Percentiles rank a stretch among this genome's conserved stretches.
Conservation (phyloP, 176 grass and related monocot genomes). For the Oryza punctata region DNA sequence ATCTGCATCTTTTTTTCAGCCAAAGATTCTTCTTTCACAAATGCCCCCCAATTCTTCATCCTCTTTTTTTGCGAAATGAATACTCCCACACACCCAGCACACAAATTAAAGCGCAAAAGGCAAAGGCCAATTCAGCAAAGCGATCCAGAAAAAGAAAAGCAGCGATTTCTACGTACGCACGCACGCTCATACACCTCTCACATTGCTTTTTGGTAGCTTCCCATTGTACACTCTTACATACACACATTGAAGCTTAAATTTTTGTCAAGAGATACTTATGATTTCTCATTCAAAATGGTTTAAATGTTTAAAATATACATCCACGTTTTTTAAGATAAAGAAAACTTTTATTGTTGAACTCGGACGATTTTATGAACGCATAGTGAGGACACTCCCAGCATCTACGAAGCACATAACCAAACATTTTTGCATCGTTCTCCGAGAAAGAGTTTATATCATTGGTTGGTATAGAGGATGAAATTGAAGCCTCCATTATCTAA, state of each 20-base stretch:
- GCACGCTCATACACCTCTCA: neutral
- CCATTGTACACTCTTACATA: neutral
- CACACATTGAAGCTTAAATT: neutral
- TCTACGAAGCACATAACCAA: too few relatives aligned
- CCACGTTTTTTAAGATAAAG: too few relatives aligned
- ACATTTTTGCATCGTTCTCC: too few relatives aligned
- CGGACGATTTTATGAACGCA: too few relatives aligned
- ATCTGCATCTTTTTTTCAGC: neutral
- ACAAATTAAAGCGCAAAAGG: constrained; percentile 19
- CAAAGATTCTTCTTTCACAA: constrained; percentile 44
- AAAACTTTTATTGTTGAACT: too few relatives aligned
- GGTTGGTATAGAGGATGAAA: too few relatives aligned
- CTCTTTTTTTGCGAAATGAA: neutral
- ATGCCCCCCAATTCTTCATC: constrained; percentile 21
- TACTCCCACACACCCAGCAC: neutral
- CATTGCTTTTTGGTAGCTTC: neutral
- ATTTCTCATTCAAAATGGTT: neutral
- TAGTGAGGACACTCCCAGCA: too few relatives aligned
- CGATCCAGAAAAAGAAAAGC: neutral
- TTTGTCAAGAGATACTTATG: neutral
- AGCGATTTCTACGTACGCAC: neutral
- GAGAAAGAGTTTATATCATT: too few relatives aligned
- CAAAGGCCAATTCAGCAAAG: constrained; percentile 7
- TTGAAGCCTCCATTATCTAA: too few relatives aligned
- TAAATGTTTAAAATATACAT: neutral